Evolutionary conservation across 805 yeast species (phyloP), one percentile per base, ranked within the genome.

Genomic region (Deakozyma indianensis): DNA sequence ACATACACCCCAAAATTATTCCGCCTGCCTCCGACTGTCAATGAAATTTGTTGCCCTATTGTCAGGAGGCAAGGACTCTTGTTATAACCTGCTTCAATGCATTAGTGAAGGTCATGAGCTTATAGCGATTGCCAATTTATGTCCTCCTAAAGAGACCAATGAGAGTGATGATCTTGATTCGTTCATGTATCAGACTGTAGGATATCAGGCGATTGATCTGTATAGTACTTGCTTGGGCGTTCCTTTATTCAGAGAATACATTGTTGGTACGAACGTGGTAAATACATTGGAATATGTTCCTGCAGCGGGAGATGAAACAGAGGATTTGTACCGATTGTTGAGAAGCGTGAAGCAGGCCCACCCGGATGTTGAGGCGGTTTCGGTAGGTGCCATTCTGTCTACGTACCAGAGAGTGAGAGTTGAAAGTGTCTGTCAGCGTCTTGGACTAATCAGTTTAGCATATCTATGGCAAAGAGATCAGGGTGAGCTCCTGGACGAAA

Each of bases 111-210:
- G 94, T 14, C 98, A 92, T 64, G 83, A 84, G 54, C 66, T 92
- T 3, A 75, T 75, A 0, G 96, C 95, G 1, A 62, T 90, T 42
- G 97, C 87, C 0, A 92, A 92, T 56, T 62, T 92, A 49, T 76
- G 77, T 55, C 96, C 96, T 1, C 69, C 70, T 1, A 14, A 7
- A 7, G 62, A 59, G 27, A 7, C 45, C 21, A 64, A 63, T 21
- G 43, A 52, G 3, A 58, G 63, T 22, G 80, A 78, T 52, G 98
- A 92, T 60, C 65, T 92, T 45, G 96, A 92, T 60, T 84, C 95
- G 45, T 90, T 81, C 58, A 92, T 92, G 98, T 92, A 84, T 62
- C 98, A 92, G 63, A 92, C 98, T 0, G 97, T 92, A 4, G 98
- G 98, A 0, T 92, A 83, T 60, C 84, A 82, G 50, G 75, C 83